Conservation (phyloP, 2,329 filamentous ascomycete genomes). For the Neopestalotiopsis sp. region DNA sequence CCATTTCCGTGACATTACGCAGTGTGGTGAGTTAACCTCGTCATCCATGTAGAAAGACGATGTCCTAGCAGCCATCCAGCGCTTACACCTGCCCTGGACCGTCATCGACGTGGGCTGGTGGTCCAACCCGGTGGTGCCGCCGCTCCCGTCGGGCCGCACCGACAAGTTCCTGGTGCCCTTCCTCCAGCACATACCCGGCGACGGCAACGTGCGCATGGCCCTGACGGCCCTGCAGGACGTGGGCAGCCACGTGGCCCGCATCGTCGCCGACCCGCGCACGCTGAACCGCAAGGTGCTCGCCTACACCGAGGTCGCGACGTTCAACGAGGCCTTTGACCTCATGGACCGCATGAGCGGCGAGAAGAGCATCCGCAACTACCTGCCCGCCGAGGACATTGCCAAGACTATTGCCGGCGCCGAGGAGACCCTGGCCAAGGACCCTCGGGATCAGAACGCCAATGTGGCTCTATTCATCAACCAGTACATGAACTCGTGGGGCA, state of each 20-base stretch:
- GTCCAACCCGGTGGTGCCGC: constrained; percentile 21
- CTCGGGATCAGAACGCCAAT: constrained; percentile 9
- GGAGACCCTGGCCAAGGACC: constrained; percentile 15
- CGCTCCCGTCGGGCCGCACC: constrained; percentile 11
- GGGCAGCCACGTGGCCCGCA: constrained; percentile 52
- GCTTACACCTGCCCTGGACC: constrained; percentile 27
- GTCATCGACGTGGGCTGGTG: constrained; percentile 32
- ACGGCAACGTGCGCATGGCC: constrained; percentile 47
- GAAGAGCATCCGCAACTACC: constrained; percentile 28
- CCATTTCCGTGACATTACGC: no score
- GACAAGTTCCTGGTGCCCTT: neutral
- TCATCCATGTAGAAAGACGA: constrained; percentile 24
- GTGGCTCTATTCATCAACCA: neutral
- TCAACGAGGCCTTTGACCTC: constrained; percentile 49
- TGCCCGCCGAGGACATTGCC: constrained; percentile 20
- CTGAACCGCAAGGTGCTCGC: constrained; percentile 55
- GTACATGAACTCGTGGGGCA: constrained; percentile 6
- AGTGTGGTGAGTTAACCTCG: neutral
- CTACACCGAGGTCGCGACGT: constrained; percentile 48
- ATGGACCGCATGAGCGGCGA: constrained; percentile 53
- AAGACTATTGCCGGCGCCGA: neutral
- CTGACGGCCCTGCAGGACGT: constrained; percentile 55
- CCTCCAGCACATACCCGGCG: constrained; percentile 40
- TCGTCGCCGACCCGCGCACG: constrained; percentile 54
- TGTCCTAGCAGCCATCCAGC: constrained; percentile 26